Percentiles rank a stretch among this genome's conserved stretches.
phyloP scores from a whole-genome alignment of 129 eudicot species.

The Rutidosis leptorrhynchoides region DNA sequence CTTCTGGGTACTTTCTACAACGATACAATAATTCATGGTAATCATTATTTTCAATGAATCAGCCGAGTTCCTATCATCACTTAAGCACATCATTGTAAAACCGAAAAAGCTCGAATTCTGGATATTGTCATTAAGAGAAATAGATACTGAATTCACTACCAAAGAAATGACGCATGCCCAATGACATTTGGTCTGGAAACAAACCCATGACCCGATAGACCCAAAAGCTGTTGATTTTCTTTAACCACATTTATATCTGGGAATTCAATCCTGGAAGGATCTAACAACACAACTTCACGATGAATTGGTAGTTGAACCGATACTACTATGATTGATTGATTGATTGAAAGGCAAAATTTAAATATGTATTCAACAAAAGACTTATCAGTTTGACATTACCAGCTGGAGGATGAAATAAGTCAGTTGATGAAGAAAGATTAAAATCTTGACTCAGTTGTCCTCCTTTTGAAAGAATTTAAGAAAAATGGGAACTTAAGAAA shows the following conservation, averaged over 20 bases:
- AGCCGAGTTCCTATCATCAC: constrained; percentile 64
- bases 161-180: constrained; percentile 62
- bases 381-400: constrained; percentile 65
- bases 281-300: constrained; percentile 49
- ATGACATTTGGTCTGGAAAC: constrained; percentile 20
- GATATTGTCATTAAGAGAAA: constrained; percentile 47
- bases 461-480: constrained; percentile 45
- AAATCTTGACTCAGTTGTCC: constrained; percentile 58
- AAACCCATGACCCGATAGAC: constrained; percentile 22
- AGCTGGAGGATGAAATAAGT: constrained; percentile 89
- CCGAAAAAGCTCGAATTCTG: constrained; percentile 63
- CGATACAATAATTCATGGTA: constrained; percentile 17
- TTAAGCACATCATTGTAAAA: constrained; percentile 66
- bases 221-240: constrained; percentile 56
- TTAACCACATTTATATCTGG: constrained; percentile 54
- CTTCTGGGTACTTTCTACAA: constrained; percentile 44
- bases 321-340: background rate
- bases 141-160: constrained; percentile 42
- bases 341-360: constrained; percentile 31
- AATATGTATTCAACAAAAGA: constrained; percentile 37
- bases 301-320: constrained; percentile 8
- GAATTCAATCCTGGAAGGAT: constrained; percentile 57
- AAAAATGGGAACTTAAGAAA: constrained; percentile 67
- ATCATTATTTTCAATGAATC: constrained; percentile 52
- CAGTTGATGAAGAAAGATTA: constrained; percentile 77